Evolutionary conservation across 495 filamentous ascomycete species (phyloP).

Genomic region (Aspergillus affinis): DNA sequence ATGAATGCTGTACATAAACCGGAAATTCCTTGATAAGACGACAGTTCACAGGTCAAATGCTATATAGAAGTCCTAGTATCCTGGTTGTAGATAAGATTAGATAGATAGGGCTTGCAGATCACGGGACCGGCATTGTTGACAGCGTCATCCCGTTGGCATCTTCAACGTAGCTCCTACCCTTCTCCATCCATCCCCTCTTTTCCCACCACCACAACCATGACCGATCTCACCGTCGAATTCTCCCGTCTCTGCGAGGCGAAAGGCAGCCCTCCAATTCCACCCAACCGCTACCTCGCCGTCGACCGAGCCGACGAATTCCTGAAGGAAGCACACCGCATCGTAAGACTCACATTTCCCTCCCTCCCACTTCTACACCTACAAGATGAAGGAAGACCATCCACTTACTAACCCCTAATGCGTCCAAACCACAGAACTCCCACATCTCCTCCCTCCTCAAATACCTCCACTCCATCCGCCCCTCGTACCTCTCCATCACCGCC

Average conservation of each 20-base stretch:
- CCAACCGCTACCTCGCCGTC: slow-evolving; percentile 27
- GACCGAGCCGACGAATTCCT: slow-evolving; percentile 80
- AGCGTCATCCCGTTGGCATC: slow-evolving; percentile 1
- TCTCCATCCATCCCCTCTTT: slow-evolving; percentile 5
- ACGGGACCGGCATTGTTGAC: slow-evolving; percentile 16
- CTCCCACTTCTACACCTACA: no score
- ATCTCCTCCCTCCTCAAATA: slow-evolving; percentile 73
- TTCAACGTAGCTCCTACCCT: slow-evolving; percentile 10
- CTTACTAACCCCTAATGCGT: slow-evolving; percentile 14
- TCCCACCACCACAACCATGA: slow-evolving; percentile 43
- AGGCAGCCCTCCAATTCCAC: slow-evolving; percentile 3
- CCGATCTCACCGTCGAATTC: slow-evolving; percentile 70
- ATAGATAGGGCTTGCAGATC: slow-evolving; percentile 20
- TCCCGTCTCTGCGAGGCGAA: slow-evolving; percentile 52
- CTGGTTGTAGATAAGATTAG: slow-evolving; percentile 1
- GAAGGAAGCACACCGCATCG: slow-evolving; percentile 93
- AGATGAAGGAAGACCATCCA: neutral
- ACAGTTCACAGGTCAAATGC: neutral
- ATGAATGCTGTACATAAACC: slow-evolving; percentile 7
- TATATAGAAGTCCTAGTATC: no score
- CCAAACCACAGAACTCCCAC: slow-evolving; percentile 68
- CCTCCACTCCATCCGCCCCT: slow-evolving; percentile 77
- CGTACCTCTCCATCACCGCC: slow-evolving; percentile 79
- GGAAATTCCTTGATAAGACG: neutral
- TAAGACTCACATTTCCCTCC: slow-evolving; percentile 45